These are phyloP conservation scores for Oryza punctata DNA, from an alignment of 176 grass and related monocot genomes.

Conservation along the genomic window DNA sequence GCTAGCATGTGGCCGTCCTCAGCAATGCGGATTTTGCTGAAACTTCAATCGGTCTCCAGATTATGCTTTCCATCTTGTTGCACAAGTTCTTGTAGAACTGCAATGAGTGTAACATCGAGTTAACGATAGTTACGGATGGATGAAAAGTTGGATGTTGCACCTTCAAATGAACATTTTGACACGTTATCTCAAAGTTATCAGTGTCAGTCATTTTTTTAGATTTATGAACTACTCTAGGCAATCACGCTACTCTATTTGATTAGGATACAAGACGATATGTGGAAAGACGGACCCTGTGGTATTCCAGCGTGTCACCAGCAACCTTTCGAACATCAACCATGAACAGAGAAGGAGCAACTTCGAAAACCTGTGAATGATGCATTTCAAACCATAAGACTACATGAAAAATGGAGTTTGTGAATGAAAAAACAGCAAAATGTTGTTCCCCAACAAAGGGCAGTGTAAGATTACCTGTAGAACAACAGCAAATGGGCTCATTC, in stretches of 20 bases:
- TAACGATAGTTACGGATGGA: not conserved
- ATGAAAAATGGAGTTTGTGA: conserved; percentile 1
- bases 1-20: conserved; percentile 50
- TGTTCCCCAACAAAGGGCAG: not conserved
- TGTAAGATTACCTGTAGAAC: conserved; percentile 71
- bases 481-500: conserved; percentile 76
- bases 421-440: not conserved
- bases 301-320: conserved; percentile 89
- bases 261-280: conserved; percentile 16
- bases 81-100: conserved; percentile 95
- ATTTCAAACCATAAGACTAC: conserved; percentile 35
- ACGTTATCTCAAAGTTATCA: too few species aligned
- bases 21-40: conserved; percentile 46
- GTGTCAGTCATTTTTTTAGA: not conserved
- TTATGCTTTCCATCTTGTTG: conserved; percentile 67
- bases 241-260: not conserved
- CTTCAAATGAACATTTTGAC: not conserved
- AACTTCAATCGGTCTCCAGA: conserved; percentile 64
- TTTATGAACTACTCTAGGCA: not conserved
- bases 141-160: not conserved
- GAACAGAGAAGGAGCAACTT: conserved; percentile 92
- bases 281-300: conserved; percentile 71
- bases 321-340: conserved; percentile 98
- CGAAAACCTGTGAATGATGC: conserved; percentile 66
- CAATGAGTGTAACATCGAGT: conserved; percentile 7